Base-by-base conservation (phyloP, 805 yeast species). In the Nakazawaea populi region DNA sequence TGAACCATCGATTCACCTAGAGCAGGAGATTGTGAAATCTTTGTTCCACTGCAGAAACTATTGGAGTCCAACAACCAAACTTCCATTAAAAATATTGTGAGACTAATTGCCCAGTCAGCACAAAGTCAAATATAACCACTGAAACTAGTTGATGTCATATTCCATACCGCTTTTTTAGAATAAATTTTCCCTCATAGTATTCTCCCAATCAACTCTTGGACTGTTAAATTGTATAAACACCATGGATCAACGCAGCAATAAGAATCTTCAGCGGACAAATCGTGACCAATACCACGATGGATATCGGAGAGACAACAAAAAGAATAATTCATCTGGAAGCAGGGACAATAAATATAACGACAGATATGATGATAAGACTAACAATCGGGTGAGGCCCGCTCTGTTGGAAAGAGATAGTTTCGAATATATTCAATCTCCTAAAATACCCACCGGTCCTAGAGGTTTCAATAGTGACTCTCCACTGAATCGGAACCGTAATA, bases 401-500 rank as follows among this genome's bases (percentile, higher is more conserved):
- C 36, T 14, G n/a, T 18, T 18, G 5, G 46, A 43, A 32, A 31
- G 42, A 29, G 48, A 45, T 30, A 45, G 48, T 18, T 45, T 37
- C 12, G 48, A 45, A 38, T 45, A 45, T 24, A 18, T 28, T 14
- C 38, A 42, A 12, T 27, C 42, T 11, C 48, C 48, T 5, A 45
- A 11, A 29, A 37, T 45, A 37, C 48, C 48, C 18, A 45, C 48
- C 4, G 48, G 48, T 7, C 48, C 48, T 11, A 36, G 48, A n/a
- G 35, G 42, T 7, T 45, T 45, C 6, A 14, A 6, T 14, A 37
- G 3, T 27, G 46, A 18, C 8, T 9, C 29, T 43, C 2, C 11
- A 10, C 18, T 10, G 24, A 42, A 42, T 18, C 28, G 24, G 4
- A 42, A 30, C 10, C 34, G 29, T 42, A 12, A 30, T 42, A 42